phyloP scores from a whole-genome alignment of 2,329 filamentous ascomycete genomes.

The Knoxdaviesia capensis region DNA sequence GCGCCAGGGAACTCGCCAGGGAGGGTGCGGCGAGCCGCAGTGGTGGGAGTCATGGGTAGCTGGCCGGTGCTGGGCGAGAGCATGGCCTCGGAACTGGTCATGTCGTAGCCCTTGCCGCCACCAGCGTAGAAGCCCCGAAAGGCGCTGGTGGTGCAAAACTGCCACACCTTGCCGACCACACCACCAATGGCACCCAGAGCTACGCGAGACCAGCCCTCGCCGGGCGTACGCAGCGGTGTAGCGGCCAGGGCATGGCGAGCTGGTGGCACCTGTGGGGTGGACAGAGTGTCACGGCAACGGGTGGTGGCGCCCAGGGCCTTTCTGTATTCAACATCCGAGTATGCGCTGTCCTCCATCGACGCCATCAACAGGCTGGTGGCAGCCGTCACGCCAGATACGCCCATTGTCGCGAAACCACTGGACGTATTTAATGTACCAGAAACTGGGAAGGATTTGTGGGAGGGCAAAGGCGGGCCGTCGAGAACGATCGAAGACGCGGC shows the following conservation, averaged over 20 bases:
- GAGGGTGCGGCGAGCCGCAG: constrained; percentile 4
- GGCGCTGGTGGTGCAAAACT: constrained; percentile 56
- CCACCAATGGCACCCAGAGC: constrained; percentile 43
- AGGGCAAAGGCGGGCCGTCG: constrained; percentile 5
- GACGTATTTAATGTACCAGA: constrained; percentile 32
- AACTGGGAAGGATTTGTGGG: constrained; percentile 22
- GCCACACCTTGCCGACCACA: constrained; percentile 60
- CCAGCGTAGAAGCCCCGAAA: constrained; percentile 80
- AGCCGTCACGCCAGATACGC: neutral
- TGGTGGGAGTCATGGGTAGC: constrained; percentile 9
- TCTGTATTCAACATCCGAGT: constrained; percentile 36
- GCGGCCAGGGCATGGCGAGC: constrained; percentile 1
- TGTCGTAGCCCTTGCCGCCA: constrained; percentile 49
- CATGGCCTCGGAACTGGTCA: constrained; percentile 10
- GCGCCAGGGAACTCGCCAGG: neutral
- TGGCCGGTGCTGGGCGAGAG: constrained; percentile 9
- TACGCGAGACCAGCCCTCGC: constrained; percentile 31
- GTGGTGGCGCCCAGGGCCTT: constrained; percentile 28
- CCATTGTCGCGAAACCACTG: constrained; percentile 6
- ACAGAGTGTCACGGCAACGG: constrained; percentile 12
- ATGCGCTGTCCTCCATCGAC: constrained; percentile 22
- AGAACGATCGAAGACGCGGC: constrained; percentile 5
- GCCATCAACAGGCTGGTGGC: neutral
- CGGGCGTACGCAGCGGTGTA: constrained; percentile 12
- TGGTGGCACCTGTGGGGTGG: neutral